phyloP scores from a whole-genome alignment of 331 rosid species.

The Rosa hybrid region DNA sequence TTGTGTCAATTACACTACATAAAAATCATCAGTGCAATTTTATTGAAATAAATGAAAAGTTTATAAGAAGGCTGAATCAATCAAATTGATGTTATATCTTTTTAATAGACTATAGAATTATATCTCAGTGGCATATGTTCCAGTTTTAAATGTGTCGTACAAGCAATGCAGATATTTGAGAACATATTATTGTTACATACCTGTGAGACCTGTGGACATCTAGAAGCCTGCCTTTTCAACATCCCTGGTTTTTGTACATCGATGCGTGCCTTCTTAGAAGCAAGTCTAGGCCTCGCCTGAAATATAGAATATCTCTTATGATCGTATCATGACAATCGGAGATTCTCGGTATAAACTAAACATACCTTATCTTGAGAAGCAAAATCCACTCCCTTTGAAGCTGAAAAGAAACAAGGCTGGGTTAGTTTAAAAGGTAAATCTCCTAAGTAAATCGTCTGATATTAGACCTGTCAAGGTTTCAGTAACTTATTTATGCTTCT shows the following conservation, averaged over 20 bases:
- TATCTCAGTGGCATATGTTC: neutral
- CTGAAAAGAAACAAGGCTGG: conserved; percentile 44
- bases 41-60: conserved; percentile 1
- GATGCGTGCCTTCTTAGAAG: conserved; percentile 53
- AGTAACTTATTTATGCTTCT: neutral
- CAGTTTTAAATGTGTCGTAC: neutral
- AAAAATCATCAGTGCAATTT: neutral
- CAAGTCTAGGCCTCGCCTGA: conserved; percentile 51
- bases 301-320: conserved; percentile 16
- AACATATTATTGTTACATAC: conserved; percentile 21
- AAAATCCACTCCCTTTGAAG: conserved; percentile 37
- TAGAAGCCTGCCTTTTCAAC: conserved; percentile 46
- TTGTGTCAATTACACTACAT: neutral
- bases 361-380: conserved; percentile 70
- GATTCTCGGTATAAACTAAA: conserved; percentile 9
- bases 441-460: neutral
- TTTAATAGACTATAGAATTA: neutral
- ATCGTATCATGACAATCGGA: neutral
- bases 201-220: conserved; percentile 55
- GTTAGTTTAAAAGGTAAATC: conserved; percentile 9
- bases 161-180: neutral
- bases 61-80: neutral
- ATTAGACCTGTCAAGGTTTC: conserved; percentile 11
- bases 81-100: neutral
- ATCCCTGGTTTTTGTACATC: conserved; percentile 52